These are phyloP conservation scores for Crassisporium funariophilum DNA, from an alignment of 768 basidiomycete genomes.

Conservation along the genomic window DNA sequence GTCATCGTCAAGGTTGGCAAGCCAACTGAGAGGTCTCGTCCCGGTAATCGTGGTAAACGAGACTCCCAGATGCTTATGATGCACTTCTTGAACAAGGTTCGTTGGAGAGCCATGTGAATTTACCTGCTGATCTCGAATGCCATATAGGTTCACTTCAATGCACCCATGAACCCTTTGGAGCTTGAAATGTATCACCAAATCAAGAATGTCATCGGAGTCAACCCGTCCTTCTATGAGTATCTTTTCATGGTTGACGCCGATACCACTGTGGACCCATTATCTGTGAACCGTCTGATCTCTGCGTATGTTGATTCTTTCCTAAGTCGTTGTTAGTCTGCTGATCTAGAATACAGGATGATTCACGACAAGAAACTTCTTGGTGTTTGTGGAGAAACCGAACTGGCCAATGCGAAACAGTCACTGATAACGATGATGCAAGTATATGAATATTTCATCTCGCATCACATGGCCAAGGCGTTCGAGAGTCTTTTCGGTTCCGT, in stretches of 20 bases:
- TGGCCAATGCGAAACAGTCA: slow-evolving; percentile 93
- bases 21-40: slow-evolving; percentile 88
- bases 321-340: slow-evolving; percentile 3
- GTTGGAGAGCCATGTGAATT: too few relatives aligned
- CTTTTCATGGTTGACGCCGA: slow-evolving; percentile 93
- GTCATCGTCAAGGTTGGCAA: slow-evolving; percentile 94
- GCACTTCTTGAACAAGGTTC: slow-evolving; percentile 96
- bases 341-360: slow-evolving; percentile 71
- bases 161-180: slow-evolving; percentile 96
- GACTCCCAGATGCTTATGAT: slow-evolving; percentile 96
- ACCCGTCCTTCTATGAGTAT: slow-evolving; percentile 98
- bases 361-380: slow-evolving; percentile 94
- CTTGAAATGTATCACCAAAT: slow-evolving; percentile 99
- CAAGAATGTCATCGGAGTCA: slow-evolving; percentile 99
- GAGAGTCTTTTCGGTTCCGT: slow-evolving; percentile 97
- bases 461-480: slow-evolving; percentile 98
- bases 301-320: slow-evolving; percentile 59
- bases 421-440: slow-evolving; percentile 99
- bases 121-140: background rate
- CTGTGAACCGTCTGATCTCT: slow-evolving; percentile 89
- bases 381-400: slow-evolving; percentile 92
- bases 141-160: slow-evolving; percentile 88
- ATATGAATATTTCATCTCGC: slow-evolving; percentile 99
- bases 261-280: slow-evolving; percentile 87
- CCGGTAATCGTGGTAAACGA: slow-evolving; percentile 97